These are phyloP conservation scores for Aspergillus latus DNA, from an alignment of 2,329 filamentous ascomycete genomes.

Conservation along the genomic window DNA sequence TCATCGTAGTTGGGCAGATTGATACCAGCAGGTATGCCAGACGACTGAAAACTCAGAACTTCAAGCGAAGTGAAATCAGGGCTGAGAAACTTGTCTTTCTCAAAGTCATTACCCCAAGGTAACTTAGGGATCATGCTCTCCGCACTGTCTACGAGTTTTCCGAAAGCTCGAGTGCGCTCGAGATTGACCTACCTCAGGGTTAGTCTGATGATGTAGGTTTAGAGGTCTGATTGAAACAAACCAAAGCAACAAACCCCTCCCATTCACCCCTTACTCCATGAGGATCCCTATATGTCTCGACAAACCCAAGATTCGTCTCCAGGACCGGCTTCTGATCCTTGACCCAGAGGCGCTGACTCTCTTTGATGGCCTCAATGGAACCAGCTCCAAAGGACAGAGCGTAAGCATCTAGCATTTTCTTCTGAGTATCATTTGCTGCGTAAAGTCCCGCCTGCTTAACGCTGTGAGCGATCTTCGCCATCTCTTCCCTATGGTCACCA, in stretches of 20 bases:
- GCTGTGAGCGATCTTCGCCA: slow-evolving; percentile 65
- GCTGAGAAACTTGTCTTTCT: slow-evolving; percentile 93
- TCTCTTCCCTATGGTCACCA: slow-evolving; percentile 71
- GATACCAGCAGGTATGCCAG: slow-evolving; percentile 62
- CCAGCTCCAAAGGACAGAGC: slow-evolving; percentile 72
- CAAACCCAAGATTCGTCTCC: slow-evolving; percentile 79
- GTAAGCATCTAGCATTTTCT: slow-evolving; percentile 72
- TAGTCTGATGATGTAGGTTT: neutral
- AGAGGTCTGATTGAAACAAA: slow-evolving; percentile 21
- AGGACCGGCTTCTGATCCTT: slow-evolving; percentile 77
- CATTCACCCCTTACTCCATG: slow-evolving; percentile 78
- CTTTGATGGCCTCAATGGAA: slow-evolving; percentile 74
- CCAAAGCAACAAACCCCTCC: slow-evolving; percentile 75
- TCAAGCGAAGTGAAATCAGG: slow-evolving; percentile 96
- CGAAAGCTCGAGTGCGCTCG: slow-evolving; percentile 85
- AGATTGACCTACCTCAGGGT: slow-evolving; percentile 63
- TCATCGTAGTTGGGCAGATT: slow-evolving; percentile 60
- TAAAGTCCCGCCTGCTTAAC: slow-evolving; percentile 68
- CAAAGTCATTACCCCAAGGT: slow-evolving; percentile 84
- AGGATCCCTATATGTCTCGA: slow-evolving; percentile 83
- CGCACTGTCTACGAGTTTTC: slow-evolving; percentile 77
- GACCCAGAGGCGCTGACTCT: slow-evolving; percentile 79
- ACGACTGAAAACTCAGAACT: slow-evolving; percentile 75
- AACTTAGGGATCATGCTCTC: slow-evolving; percentile 82
- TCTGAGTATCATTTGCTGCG: slow-evolving; percentile 71